Percentiles rank a stretch among this genome's conserved stretches.
Evolutionary conservation across 495 filamentous ascomycete species (phyloP).

Genomic region (Lophiotrema nucula): DNA sequence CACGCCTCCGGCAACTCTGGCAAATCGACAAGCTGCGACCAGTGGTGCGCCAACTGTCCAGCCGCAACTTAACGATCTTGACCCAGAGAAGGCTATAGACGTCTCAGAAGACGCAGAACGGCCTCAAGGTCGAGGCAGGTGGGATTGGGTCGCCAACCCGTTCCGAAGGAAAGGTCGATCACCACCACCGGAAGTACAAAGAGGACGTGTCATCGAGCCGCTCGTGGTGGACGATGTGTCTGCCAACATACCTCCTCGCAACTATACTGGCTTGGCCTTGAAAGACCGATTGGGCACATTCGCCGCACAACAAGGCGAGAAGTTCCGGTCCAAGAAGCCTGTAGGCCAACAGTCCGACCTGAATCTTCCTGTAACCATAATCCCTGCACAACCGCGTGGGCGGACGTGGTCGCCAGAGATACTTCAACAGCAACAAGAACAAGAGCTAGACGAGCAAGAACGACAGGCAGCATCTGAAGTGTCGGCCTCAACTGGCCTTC

Average conservation of each 20-base stretch:
- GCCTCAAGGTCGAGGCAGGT: slow-evolving; percentile 29
- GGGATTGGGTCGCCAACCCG: slow-evolving; percentile 52
- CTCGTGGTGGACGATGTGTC: slow-evolving; percentile 23
- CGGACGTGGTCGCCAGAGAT: slow-evolving; percentile 42
- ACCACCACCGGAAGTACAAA: slow-evolving; percentile 56
- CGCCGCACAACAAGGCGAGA: slow-evolving; percentile 42
- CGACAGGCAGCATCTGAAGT: not conserved
- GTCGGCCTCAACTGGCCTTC: not conserved
- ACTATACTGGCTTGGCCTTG: slow-evolving; percentile 38
- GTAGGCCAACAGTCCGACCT: slow-evolving; percentile 37
- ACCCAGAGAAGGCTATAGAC: slow-evolving; percentile 30
- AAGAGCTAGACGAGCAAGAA: not conserved
- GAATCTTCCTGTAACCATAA: slow-evolving; percentile 61
- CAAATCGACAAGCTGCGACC: not conserved
- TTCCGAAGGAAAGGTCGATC: slow-evolving; percentile 55
- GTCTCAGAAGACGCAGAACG: slow-evolving; percentile 3
- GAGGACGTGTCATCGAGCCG: slow-evolving; percentile 40
- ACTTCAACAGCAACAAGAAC: slow-evolving; percentile 10
- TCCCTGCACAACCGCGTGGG: slow-evolving; percentile 62
- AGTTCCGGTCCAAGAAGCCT: slow-evolving; percentile 33
- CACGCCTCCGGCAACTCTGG: slow-evolving; percentile 44
- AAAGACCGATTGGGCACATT: slow-evolving; percentile 41
- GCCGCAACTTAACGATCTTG: slow-evolving; percentile 1
- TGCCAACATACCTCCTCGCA: slow-evolving; percentile 34
- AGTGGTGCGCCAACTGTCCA: too few relatives aligned